phyloP scores from a whole-genome alignment of 352 stramenopile genomes.

The Pilasporangium apinafurcum region DNA sequence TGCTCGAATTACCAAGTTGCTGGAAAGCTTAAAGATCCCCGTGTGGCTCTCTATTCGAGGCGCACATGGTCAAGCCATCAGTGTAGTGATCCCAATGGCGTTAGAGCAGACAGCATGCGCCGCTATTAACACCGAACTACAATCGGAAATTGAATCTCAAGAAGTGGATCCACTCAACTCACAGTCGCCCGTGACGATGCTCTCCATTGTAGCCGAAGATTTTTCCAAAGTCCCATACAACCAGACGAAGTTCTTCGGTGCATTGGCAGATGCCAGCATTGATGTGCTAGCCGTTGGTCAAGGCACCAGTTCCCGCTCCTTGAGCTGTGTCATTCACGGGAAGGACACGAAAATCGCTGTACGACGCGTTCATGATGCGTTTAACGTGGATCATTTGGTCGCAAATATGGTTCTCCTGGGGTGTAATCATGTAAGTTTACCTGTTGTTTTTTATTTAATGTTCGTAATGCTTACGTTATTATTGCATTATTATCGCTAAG shows the following conservation, averaged over 20 bases:
- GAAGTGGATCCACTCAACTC: conserved; percentile 70
- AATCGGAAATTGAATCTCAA: conserved; percentile 49
- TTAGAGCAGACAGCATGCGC: conserved; percentile 21
- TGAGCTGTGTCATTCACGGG: conserved; percentile 71
- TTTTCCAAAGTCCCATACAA: conserved; percentile 66
- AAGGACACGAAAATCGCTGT: conserved; percentile 70
- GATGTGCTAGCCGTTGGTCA: conserved; percentile 71
- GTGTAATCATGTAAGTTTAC: conserved; percentile 45
- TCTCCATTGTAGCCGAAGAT: conserved; percentile 78
- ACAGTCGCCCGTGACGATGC: conserved; percentile 72
- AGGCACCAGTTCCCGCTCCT: conserved; percentile 67
- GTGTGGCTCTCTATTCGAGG: conserved; percentile 80
- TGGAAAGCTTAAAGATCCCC: conserved; percentile 55
- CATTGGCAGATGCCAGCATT: conserved; percentile 56
- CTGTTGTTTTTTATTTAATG: background rate
- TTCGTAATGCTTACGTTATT: background rate
- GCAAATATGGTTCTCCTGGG: conserved; percentile 65
- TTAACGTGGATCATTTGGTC: conserved; percentile 74
- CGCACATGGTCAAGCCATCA: conserved; percentile 76
- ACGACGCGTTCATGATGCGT: conserved; percentile 70
- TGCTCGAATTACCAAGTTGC: conserved; percentile 61
- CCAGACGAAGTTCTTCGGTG: conserved; percentile 75
- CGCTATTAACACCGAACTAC: conserved; percentile 52
- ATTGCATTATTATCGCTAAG: conserved; percentile 6
- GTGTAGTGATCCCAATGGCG: conserved; percentile 52